phyloP scores from a whole-genome alignment of 106 monocot species.

The Platanthera zijinensis region DNA sequence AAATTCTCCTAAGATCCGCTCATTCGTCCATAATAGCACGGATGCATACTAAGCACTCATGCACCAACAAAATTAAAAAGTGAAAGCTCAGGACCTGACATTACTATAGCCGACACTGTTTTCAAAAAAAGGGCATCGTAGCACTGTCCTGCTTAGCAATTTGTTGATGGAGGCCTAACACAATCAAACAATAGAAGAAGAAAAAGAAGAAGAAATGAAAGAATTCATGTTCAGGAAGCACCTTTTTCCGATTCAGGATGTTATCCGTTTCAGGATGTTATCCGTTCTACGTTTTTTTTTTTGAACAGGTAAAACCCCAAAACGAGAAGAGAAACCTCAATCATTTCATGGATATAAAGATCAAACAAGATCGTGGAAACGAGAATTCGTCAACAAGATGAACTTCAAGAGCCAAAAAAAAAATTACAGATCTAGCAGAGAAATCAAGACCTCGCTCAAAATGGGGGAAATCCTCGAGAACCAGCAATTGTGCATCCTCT shows the following conservation, averaged over 20 bases:
- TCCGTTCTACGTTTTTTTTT: not conserved
- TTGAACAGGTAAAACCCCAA: not conserved
- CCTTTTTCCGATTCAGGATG: not conserved
- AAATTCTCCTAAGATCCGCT: too few relatives aligned
- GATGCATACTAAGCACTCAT: too few relatives aligned
- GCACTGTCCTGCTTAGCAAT: not conserved
- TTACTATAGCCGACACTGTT: not conserved
- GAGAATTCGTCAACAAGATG: constrained; percentile 1
- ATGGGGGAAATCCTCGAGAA: not conserved
- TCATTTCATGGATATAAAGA: not conserved
- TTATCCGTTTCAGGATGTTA: not conserved
- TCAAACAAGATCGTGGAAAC: not conserved
- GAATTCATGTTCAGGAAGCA: not conserved
- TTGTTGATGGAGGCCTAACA: not conserved
- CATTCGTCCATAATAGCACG: too few relatives aligned
- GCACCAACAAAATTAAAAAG: too few relatives aligned
- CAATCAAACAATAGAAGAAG: not conserved
- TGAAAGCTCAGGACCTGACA: not conserved
- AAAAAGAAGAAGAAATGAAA: not conserved
- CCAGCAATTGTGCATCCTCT: not conserved
- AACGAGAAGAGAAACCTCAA: not conserved
- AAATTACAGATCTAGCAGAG: not conserved
- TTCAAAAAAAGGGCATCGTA: not conserved
- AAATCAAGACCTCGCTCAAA: not conserved
- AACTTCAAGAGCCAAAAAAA: not conserved